These are phyloP conservation scores for Pilatotrama ljubarskyi DNA, from an alignment of 768 basidiomycete species.

Conservation along the genomic window DNA sequence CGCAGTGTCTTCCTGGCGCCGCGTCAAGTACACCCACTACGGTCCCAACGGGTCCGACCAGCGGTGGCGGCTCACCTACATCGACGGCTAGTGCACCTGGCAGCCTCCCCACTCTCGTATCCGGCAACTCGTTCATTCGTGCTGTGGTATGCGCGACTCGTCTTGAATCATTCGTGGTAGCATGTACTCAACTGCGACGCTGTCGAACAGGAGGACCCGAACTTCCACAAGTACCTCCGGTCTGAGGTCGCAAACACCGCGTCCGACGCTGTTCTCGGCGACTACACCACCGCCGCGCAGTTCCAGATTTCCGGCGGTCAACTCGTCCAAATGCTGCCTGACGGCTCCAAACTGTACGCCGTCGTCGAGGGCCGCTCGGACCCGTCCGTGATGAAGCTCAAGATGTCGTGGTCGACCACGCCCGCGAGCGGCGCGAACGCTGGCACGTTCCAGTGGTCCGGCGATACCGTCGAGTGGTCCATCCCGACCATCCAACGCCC, in stretches of 20 bases:
- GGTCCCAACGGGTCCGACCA: constrained; percentile 11
- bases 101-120: constrained; percentile 42
- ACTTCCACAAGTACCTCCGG: constrained; percentile 63
- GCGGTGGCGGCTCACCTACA: constrained; percentile 23
- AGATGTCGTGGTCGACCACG: constrained; percentile 48
- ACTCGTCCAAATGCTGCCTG: constrained; percentile 48
- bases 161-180: background rate
- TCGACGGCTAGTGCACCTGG: constrained; percentile 28
- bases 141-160: constrained; percentile 44
- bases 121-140: constrained; percentile 57
- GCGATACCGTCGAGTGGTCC: constrained; percentile 62
- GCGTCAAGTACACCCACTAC: constrained; percentile 27
- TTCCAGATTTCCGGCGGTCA: constrained; percentile 58
- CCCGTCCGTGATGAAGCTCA: constrained; percentile 48
- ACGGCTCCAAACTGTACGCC: constrained; percentile 48
- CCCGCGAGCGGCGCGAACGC: constrained; percentile 47
- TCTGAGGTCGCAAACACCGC: constrained; percentile 46
- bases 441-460: constrained; percentile 51
- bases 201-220: constrained; percentile 46
- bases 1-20: constrained; percentile 53
- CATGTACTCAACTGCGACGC: background rate
- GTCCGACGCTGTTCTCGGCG: constrained; percentile 52
- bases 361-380: constrained; percentile 47
- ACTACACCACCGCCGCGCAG: constrained; percentile 52
- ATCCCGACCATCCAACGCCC: constrained; percentile 49